phyloP scores from a whole-genome alignment of 257 asterid species.

The Cynanchum wilfordii region DNA sequence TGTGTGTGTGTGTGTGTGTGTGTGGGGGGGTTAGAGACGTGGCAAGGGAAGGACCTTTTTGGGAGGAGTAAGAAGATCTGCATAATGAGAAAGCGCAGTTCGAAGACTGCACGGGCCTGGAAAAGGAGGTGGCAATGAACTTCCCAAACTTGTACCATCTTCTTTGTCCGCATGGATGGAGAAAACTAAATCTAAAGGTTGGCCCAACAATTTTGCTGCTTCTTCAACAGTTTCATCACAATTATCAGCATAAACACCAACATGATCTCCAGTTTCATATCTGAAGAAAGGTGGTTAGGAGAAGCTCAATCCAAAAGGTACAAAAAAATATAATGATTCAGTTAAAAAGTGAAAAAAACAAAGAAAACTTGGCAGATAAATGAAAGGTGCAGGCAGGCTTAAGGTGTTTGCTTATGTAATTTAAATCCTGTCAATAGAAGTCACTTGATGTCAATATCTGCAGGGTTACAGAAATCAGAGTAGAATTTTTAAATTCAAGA shows the following conservation, averaged over 20 bases:
- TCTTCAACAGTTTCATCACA: constrained; percentile 56
- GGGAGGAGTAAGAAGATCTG: constrained; percentile 73
- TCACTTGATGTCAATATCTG: neutral
- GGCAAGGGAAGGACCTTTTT: constrained; percentile 36
- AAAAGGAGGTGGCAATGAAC: constrained; percentile 66
- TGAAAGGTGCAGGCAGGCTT: neutral
- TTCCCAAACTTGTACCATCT: constrained; percentile 59
- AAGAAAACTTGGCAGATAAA: neutral
- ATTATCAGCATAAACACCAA: constrained; percentile 69
- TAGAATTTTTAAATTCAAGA: neutral
- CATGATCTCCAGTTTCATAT: constrained; percentile 81
- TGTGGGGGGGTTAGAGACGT: neutral
- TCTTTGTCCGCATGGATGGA: constrained; percentile 61
- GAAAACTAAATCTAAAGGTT: constrained; percentile 48
- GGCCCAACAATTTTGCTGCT: constrained; percentile 55
- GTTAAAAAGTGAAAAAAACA: neutral
- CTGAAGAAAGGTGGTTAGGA: constrained; percentile 26
- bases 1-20: neutral
- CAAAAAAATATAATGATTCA: constrained; percentile 1
- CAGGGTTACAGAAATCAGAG: neutral
- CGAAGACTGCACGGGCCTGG: constrained; percentile 74
- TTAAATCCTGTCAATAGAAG: neutral
- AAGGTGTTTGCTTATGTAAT: neutral
- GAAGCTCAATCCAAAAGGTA: neutral
- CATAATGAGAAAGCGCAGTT: constrained; percentile 56